Percentiles rank a stretch among this genome's conserved stretches.
Conservation (phyloP, 169 alveolate genomes). For the Cryptosporidium canis region DNA sequence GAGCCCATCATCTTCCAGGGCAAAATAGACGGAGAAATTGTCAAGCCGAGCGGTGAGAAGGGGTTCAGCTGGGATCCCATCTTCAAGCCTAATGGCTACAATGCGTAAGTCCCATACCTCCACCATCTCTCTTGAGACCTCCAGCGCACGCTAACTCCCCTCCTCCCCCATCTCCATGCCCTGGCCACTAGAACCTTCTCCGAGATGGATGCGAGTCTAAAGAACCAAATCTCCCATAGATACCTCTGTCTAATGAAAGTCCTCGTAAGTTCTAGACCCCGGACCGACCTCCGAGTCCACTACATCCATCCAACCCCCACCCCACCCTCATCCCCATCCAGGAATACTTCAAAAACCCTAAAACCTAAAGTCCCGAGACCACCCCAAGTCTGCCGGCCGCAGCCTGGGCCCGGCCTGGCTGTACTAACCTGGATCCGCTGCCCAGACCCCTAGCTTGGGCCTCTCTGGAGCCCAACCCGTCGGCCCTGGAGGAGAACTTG, state of each 20-base stretch:
- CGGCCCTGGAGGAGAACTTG: too few relatives aligned
- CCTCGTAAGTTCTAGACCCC: background rate
- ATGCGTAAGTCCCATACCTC: constrained; percentile 1
- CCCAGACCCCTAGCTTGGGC: too few relatives aligned
- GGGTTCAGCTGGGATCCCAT: constrained; percentile 58
- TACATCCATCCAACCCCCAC: too few relatives aligned
- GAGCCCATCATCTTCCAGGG: constrained; percentile 86
- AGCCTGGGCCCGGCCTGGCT: too few relatives aligned
- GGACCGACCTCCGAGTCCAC: background rate
- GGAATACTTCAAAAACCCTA: too few relatives aligned
- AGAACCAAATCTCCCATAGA: constrained; percentile 57
- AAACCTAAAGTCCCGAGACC: too few relatives aligned
- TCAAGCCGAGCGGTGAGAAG: constrained; percentile 85
- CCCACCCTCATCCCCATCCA: too few relatives aligned
- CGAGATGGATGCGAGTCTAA: constrained; percentile 30
- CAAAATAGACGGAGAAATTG: constrained; percentile 84
- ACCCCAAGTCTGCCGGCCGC: too few relatives aligned
- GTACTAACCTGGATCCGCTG: too few relatives aligned
- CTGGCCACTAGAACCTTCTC: constrained; percentile 16
- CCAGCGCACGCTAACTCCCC: too few relatives aligned
- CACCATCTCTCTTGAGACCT: background rate
- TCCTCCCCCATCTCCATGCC: background rate
- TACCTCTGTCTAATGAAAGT: constrained; percentile 2
- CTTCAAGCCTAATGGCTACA: constrained; percentile 42
- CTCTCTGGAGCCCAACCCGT: too few relatives aligned